These are phyloP conservation scores for Agrostemma githago DNA, from an alignment of 148 eudicot genomes.

Conservation along the genomic window DNA sequence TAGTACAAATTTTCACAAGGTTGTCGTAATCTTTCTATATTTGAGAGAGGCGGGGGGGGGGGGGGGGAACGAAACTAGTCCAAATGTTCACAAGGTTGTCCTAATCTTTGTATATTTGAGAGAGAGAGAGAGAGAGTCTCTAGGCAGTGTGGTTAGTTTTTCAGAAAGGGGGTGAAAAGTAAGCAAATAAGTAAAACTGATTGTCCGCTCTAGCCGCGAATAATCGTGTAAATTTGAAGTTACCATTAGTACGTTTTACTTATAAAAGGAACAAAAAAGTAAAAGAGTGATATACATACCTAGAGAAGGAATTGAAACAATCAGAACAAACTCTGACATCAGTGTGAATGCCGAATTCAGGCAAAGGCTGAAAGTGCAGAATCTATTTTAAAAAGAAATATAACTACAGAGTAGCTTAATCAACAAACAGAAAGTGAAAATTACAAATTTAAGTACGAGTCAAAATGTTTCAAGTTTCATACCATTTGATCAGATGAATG, in stretches of 20 bases:
- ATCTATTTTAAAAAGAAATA: not conserved
- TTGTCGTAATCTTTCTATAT: not conserved
- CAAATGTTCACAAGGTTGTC: not conserved
- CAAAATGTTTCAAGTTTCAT: constrained; percentile 20
- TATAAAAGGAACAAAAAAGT: not conserved
- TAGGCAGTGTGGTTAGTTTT: too few relatives aligned
- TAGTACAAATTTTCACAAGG: not conserved
- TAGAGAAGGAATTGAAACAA: constrained; percentile 61
- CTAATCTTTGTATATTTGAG: not conserved
- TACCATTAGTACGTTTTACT: too few relatives aligned
- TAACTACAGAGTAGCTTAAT: constrained; percentile 2
- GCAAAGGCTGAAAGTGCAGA: constrained; percentile 59
- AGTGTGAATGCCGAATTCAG: constrained; percentile 76
- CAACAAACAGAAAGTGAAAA: not conserved
- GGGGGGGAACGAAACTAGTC: too few relatives aligned
- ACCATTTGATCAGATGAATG: constrained; percentile 93
- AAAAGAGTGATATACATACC: constrained; percentile 38
- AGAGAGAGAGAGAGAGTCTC: not conserved
- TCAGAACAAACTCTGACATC: constrained; percentile 87
- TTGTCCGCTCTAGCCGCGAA: not conserved
- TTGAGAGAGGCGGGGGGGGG: not conserved
- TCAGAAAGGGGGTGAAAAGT: not conserved
- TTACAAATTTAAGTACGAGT: not conserved
- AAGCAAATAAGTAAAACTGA: not conserved
- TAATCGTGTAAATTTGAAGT: not conserved